Evolutionary conservation across 2,329 filamentous ascomycete species (phyloP).

Genomic region (Dothistroma pini): DNA sequence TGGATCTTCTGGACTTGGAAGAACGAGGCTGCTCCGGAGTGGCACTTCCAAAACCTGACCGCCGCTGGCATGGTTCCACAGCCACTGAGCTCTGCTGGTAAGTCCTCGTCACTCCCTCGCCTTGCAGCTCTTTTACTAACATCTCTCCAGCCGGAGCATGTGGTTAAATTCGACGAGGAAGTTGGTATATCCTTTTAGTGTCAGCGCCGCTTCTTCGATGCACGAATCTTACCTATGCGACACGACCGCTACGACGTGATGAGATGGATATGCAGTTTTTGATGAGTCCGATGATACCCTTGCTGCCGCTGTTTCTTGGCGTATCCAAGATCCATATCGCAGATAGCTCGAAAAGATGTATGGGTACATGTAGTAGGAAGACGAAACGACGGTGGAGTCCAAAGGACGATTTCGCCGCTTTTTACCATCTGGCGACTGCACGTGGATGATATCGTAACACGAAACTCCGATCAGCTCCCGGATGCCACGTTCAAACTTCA

Average conservation of each 20-base stretch:
- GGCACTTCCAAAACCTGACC: slow-evolving; percentile 47
- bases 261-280: neutral
- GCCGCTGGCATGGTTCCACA: slow-evolving; percentile 38
- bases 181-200: neutral
- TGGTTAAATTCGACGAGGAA: slow-evolving; percentile 1
- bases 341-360: neutral
- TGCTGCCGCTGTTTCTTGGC: slow-evolving; percentile 6
- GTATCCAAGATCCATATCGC: too few species aligned
- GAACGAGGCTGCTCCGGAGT: slow-evolving; percentile 48
- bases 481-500: too few species aligned
- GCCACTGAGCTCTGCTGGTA: slow-evolving; percentile 23
- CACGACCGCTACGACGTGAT: slow-evolving; percentile 4
- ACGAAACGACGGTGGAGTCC: neutral
- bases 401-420: too few species aligned
- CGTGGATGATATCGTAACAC: too few species aligned
- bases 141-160: slow-evolving; percentile 10
- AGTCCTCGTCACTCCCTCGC: slow-evolving; percentile 7
- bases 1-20: slow-evolving; percentile 54
- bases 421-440: too few species aligned
- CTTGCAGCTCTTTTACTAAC: slow-evolving; percentile 5
- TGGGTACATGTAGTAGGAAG: neutral
- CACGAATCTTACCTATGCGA: neutral
- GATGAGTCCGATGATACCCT: slow-evolving; percentile 12
- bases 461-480: too few species aligned
- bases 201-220: slow-evolving; percentile 5